Base-by-base conservation (phyloP, 495 filamentous ascomycete species). In the Mycothermus thermophilus region DNA sequence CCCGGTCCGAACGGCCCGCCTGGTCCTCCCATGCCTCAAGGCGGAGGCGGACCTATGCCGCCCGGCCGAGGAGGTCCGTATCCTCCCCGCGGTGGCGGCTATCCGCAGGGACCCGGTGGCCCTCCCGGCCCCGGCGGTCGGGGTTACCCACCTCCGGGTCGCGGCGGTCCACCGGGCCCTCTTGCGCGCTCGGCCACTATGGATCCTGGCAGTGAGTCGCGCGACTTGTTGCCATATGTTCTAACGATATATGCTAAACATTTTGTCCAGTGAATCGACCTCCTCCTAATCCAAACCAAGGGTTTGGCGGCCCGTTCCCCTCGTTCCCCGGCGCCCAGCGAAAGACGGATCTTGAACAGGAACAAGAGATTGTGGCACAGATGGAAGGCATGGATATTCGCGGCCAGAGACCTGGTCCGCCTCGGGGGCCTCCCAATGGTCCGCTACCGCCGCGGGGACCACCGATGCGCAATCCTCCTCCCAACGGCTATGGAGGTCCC, bases 251-350 rank as follows among this genome's bases (percentile, higher is more conserved):
- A 6, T 11, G 22, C 22, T 25, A 11, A 6, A 25, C 22, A 25
- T 25, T 25, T 6, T 16, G 10, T 19, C 4, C 9, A 44, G 46
- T 24, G 51, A 41, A 1, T 41, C 46, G 2, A 23, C 32, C 14
- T 30, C 43, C 3, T 32, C 35, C 20, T 52, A 44, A 24, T 68
- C 74, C 7, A 8, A 61, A 60, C 4, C 47, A 62, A 26, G 55
- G 69, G n/a, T 78, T 71, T 48, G 77, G 41, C 29, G 77, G 74
- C 41, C 71, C 78, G 3, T 84, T 81, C 40, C 76, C 80, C 9
- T 60, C 67, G 1, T 81, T 82, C 38, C 72, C 73, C 0, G 66
- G 66, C 21, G 53, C 58, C 28, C 60, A 62, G 25, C 63, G 63
- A 27, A 65, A 57, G 38, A 62, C 58, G 2, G 60, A 64, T 29